Base-by-base conservation (phyloP, 1,139 yeast species). In the Geotrichum carabidarum region DNA sequence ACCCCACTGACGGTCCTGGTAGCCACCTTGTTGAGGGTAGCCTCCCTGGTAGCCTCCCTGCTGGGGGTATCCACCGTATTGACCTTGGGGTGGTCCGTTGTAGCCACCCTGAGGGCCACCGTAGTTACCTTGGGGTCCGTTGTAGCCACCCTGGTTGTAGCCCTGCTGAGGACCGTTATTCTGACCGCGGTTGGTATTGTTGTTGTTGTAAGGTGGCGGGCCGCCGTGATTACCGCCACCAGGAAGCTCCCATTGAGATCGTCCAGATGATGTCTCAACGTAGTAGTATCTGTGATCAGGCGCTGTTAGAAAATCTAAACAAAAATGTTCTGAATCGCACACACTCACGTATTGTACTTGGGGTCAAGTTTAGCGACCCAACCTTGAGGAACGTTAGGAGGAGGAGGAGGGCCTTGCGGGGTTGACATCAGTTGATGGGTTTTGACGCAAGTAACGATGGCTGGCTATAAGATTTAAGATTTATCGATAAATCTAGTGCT, bases 211-310 rank as follows among this genome's bases (percentile, higher is more conserved):
- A 27, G 65, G 63, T 34, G 64, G 63, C 43, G 63, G 64, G 75
- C 71, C 5, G 73, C 70, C 14, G 63, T 68, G 6, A 65, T 63
- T 14, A 3, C n/a, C n/a, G 0, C 87, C 90, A 8, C 65, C 58
- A 2, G 97, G 97, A 12, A 83, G 80, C 54, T 88, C 96, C 98
- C 98, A 91, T 69, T 89, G 96, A 0, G 96, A 87, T 61, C 80
- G 74, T 59, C 86, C 84, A n/a, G 88, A 79, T 15, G 75, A 64
- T 61, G 85, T 72, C 64, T 90, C 76, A 27, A 91, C 96, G 65
- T 84, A 91, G 69, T 73, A 73, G 57, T 60, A 69, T 11, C 63
- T 63, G 15, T 22, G 27, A 22, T 22, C 27, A 22, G 2, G 4
- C 15, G 40, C 15, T 37, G 40, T 37, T 17, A 22, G 31, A n/a